Percentiles rank a stretch among this genome's conserved stretches.
These are phyloP conservation scores for Cyclotella atomus DNA, from an alignment of 108 stramenopile genomes.

Conservation along the genomic window DNA sequence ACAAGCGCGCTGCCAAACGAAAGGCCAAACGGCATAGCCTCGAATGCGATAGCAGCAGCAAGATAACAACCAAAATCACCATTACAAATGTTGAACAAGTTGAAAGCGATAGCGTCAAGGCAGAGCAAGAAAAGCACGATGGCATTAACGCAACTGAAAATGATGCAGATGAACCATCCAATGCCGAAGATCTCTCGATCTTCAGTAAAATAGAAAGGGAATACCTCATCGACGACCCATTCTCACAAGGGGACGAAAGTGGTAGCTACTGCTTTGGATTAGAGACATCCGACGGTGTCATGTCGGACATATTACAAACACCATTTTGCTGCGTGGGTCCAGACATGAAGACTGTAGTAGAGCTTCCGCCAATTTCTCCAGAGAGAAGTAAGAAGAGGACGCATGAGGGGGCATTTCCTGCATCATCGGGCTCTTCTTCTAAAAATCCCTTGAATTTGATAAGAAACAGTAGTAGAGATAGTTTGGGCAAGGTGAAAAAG, in stretches of 20 bases:
- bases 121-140: no score
- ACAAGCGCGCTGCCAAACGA: constrained; percentile 12
- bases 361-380: background rate
- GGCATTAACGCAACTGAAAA: background rate
- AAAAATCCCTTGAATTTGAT: background rate
- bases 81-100: background rate
- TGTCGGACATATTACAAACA: constrained; percentile 7
- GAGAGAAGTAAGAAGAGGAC: background rate
- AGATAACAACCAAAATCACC: background rate
- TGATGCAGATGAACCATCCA: background rate
- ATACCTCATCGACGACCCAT: background rate
- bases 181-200: background rate
- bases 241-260: background rate
- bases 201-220: constrained; percentile 9
- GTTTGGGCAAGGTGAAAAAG: background rate
- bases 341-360: background rate
- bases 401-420: background rate
- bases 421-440: background rate
- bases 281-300: background rate
- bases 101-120: no score
- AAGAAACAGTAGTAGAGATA: background rate
- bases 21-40: background rate
- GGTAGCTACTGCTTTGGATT: background rate
- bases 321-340: constrained; percentile 8
- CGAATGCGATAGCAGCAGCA: background rate